A percentile compares a stretch with the other conserved stretches of the same genome.
Conservation (phyloP, 805 yeast genomes). For the Metschnikowia lachancei region DNA sequence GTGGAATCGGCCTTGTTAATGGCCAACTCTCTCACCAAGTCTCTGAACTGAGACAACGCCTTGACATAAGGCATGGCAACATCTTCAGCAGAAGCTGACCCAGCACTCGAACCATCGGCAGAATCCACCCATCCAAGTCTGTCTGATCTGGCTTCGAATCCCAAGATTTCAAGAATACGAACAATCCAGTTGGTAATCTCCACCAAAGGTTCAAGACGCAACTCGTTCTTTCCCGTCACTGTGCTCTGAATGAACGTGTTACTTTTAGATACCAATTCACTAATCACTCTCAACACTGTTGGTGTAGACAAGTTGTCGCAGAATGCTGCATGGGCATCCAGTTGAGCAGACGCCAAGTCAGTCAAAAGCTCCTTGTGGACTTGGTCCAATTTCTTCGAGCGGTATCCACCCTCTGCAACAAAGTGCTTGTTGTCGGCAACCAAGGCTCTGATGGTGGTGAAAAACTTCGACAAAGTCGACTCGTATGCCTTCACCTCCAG, state of each 20-base stretch:
- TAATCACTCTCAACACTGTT: constrained; percentile 59
- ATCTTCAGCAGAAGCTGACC: constrained; percentile 51
- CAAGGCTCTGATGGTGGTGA: constrained; percentile 82
- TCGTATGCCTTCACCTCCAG: constrained; percentile 77
- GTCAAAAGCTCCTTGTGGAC: constrained; percentile 55
- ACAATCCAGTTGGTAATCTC: constrained; percentile 69
- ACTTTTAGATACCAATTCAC: constrained; percentile 65
- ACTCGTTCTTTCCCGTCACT: constrained; percentile 40
- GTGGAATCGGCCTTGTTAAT: constrained; percentile 54
- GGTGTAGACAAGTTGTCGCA: constrained; percentile 89
- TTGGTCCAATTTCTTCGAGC: constrained; percentile 56
- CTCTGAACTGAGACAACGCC: constrained; percentile 76
- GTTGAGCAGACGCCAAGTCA: constrained; percentile 51
- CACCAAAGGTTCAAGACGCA: constrained; percentile 63
- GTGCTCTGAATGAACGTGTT: constrained; percentile 66
- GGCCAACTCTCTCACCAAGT: constrained; percentile 71
- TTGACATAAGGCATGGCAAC: constrained; percentile 76
- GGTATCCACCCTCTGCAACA: constrained; percentile 36
- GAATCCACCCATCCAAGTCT: constrained; percentile 75
- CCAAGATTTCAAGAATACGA: constrained; percentile 66
- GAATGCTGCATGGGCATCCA: constrained; percentile 68
- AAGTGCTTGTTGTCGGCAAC: constrained; percentile 59
- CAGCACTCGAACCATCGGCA: constrained; percentile 17
- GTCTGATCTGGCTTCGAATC: constrained; percentile 70
- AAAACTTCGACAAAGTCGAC: constrained; percentile 73